Evolutionary conservation across 192 early-diverging fungal species (phyloP).

Genomic region (Coemansia sp.): DNA sequence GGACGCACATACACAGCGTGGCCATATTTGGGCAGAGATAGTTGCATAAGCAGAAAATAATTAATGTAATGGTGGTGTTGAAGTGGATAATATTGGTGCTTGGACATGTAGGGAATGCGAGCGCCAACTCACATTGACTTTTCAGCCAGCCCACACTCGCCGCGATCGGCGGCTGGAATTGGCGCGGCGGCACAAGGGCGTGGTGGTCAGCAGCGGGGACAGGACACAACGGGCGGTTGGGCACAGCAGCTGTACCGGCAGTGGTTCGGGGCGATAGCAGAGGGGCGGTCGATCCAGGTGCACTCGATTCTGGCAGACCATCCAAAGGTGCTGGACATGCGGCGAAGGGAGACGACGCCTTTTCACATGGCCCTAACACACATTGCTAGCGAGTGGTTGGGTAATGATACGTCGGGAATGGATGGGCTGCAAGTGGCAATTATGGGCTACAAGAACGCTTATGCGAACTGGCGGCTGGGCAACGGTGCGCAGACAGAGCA

Average conservation of each 20-base stretch:
- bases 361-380: slow-evolving; percentile 53
- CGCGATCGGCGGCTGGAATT: slow-evolving; percentile 19
- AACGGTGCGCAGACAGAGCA: slow-evolving; percentile 46
- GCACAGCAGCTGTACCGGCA: slow-evolving; percentile 46
- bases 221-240: slow-evolving; percentile 11
- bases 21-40: background rate
- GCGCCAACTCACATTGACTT: slow-evolving; percentile 55
- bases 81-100: background rate
- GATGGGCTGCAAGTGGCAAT: slow-evolving; percentile 58
- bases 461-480: slow-evolving; percentile 54
- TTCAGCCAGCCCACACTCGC: slow-evolving; percentile 33
- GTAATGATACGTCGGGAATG: slow-evolving; percentile 57
- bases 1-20: background rate
- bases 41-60: background rate
- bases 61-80: background rate
- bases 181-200: slow-evolving; percentile 5
- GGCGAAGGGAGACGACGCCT: slow-evolving; percentile 53
- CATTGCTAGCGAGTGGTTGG: slow-evolving; percentile 52
- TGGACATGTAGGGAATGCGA: slow-evolving; percentile 43
- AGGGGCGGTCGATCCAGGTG: slow-evolving; percentile 55
- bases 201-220: slow-evolving; percentile 7
- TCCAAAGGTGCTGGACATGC: slow-evolving; percentile 50
- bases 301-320: slow-evolving; percentile 53
- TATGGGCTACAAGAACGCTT: slow-evolving; percentile 57
- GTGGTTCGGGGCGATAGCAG: slow-evolving; percentile 57